Percentiles rank a stretch among this genome's conserved stretches.
Conservation (phyloP, 805 yeast species). For the Metschnikowia lachancei region DNA sequence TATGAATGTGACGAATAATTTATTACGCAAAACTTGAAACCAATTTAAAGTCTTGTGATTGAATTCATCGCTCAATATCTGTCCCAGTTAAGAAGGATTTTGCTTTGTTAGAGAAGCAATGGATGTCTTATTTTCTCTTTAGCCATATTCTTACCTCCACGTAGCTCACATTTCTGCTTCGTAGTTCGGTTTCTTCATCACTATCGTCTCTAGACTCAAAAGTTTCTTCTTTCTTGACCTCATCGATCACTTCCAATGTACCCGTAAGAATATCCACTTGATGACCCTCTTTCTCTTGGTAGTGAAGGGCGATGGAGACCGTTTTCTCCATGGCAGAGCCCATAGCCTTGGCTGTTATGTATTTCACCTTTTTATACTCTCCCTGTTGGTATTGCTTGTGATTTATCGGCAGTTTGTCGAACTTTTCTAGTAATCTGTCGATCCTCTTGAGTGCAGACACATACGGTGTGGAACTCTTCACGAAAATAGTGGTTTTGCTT, state of each 20-base stretch:
- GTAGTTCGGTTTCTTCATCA: conserved; percentile 34
- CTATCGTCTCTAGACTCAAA: conserved; percentile 20
- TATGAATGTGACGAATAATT: too few relatives aligned
- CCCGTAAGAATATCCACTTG: conserved; percentile 62
- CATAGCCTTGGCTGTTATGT: conserved; percentile 66
- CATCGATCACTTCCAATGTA: conserved; percentile 71
- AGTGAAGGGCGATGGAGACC: conserved; percentile 59
- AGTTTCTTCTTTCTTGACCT: conserved; percentile 33
- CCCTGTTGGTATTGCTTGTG: conserved; percentile 28
- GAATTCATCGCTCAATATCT: too few relatives aligned
- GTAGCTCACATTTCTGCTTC: conserved; percentile 47
- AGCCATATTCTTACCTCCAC: conserved; percentile 46
- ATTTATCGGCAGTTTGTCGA: conserved; percentile 27
- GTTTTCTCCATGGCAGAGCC: conserved; percentile 66
- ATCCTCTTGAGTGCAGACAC: conserved; percentile 70
- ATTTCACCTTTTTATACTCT: conserved; percentile 40
- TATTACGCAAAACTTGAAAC: too few relatives aligned
- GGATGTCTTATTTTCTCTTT: conserved; percentile 14
- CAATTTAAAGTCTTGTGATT: too few relatives aligned
- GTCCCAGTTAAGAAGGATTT: too few relatives aligned
- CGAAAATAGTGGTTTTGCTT: conserved; percentile 48
- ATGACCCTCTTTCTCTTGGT: conserved; percentile 48
- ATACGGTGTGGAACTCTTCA: conserved; percentile 68
- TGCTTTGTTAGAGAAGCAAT: background rate
- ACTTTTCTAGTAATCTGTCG: conserved; percentile 47